phyloP scores from a whole-genome alignment of 768 basidiomycete species.

The Naganishia onofrii region DNA sequence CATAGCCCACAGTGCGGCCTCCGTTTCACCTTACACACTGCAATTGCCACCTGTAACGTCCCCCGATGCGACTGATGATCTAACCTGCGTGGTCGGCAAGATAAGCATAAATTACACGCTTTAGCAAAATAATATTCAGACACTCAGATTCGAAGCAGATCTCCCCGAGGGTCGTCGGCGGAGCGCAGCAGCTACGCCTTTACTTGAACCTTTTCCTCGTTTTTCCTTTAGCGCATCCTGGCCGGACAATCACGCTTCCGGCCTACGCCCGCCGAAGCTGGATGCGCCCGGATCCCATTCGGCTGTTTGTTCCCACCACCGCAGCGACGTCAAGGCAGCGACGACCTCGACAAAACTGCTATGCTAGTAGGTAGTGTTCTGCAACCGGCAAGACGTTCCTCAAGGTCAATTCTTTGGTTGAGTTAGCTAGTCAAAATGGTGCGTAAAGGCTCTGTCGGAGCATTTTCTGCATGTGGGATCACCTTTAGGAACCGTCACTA shows the following conservation, averaged over 20 bases:
- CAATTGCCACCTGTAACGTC: too few species aligned
- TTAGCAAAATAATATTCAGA: too few species aligned
- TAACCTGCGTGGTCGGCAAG: too few species aligned
- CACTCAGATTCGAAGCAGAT: background rate
- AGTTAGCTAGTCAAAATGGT: constrained; percentile 24
- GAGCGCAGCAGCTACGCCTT: background rate
- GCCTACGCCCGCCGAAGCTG: background rate
- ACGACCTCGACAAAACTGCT: background rate
- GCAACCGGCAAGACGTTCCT: constrained; percentile 23
- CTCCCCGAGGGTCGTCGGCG: background rate
- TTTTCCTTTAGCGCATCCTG: background rate
- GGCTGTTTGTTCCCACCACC: background rate
- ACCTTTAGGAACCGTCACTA: background rate
- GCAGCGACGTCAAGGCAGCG: constrained; percentile 8
- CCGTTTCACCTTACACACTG: too few species aligned
- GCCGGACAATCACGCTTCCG: background rate
- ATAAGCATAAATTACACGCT: too few species aligned
- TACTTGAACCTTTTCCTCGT: background rate
- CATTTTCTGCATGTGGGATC: background rate
- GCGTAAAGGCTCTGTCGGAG: background rate
- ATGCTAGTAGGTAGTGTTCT: background rate
- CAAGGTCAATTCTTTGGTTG: constrained; percentile 22
- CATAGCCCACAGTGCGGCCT: too few species aligned
- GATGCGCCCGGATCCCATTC: constrained; percentile 1
- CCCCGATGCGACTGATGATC: too few species aligned